Evolutionary conservation across 495 filamentous ascomycete genomes (phyloP).

Genomic region (Penicillium mononematosum): DNA sequence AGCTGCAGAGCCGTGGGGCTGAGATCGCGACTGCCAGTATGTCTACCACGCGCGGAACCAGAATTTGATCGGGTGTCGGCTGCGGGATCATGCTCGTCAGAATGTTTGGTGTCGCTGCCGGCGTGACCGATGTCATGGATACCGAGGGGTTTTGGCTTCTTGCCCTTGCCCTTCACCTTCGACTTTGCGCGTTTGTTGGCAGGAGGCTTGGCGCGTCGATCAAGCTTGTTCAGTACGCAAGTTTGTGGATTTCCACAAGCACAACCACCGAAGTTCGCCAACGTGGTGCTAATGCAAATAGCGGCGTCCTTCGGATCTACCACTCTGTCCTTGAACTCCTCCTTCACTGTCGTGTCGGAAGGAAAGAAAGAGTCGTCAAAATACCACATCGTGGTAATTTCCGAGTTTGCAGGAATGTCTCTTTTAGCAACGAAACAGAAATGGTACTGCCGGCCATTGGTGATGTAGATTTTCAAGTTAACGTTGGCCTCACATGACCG

Average conservation of each 20-base stretch:
- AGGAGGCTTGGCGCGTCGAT: slow-evolving; percentile 50
- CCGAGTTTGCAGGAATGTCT: slow-evolving; percentile 60
- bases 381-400: slow-evolving; percentile 69
- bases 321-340: slow-evolving; percentile 29
- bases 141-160: slow-evolving; percentile 57
- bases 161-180: slow-evolving; percentile 47
- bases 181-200: slow-evolving; percentile 43
- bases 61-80: slow-evolving; percentile 64
- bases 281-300: slow-evolving; percentile 66
- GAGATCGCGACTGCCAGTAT: slow-evolving; percentile 76
- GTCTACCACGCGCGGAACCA: slow-evolving; percentile 64
- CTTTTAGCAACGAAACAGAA: slow-evolving; percentile 85
- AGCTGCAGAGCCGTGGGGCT: slow-evolving; percentile 53
- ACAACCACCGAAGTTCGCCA: slow-evolving; percentile 86
- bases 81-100: slow-evolving; percentile 50
- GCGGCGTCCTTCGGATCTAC: slow-evolving; percentile 48
- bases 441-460: slow-evolving; percentile 71
- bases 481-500: slow-evolving; percentile 88
- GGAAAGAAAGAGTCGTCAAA: slow-evolving; percentile 47
- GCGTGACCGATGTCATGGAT: slow-evolving; percentile 79
- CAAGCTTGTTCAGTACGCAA: slow-evolving; percentile 73
- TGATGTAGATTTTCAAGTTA: slow-evolving; percentile 74
- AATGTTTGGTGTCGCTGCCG: slow-evolving; percentile 64
- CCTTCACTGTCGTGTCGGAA: slow-evolving; percentile 48
- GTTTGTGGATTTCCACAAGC: slow-evolving; percentile 66